Evolutionary conservation across 2,329 filamentous ascomycete species (phyloP), one percentile per base, ranked within the genome.

Genomic region (Claviceps arundinis): DNA sequence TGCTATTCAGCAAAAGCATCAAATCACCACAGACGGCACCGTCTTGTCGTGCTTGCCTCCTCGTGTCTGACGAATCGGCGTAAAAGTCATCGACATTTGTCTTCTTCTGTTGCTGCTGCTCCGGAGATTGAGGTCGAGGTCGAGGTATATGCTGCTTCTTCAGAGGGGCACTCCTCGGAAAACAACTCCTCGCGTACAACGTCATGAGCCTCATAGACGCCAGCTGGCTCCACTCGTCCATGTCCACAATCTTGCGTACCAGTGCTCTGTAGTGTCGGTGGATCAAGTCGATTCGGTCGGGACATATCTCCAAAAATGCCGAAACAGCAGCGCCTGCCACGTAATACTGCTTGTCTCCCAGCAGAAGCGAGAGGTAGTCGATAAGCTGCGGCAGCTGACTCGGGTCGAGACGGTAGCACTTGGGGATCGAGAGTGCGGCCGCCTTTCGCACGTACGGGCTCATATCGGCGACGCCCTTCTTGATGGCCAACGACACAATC

Each of bases 171-270:
- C 78, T 77, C 52, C 77, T 75, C 0, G 93, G 90, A 60, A 98
- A 98, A 66, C 89, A 96, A 63, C 80, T 86, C 51, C 93, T 81
- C 2, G 87, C 82, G 66, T 98, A 98, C 22, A 82, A 73, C 1
- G 86, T 84, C 80, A 97, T 84, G 57, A 98, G 73, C 41, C 82
- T 79, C 59, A 98, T 64, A 2, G 87, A 87, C 2, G 89, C 85
- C 51, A 97, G 68, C 69, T 98, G 93, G 43, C 89, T 87, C 93
- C 93, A 98, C 69, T 98, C 93, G 63, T 98, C 93, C 93, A 98
- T 98, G 64, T 98, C 93, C 24, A 96, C 89, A 50, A 97, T 72
- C 72, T 96, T 95, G 66, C 82, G 87, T 56, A 95, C 83, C 56
- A 98, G 72, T 38, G 80, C 76, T 49, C 88, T 81, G 69, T 97